Percentiles rank a stretch among this genome's conserved stretches.
Conservation (phyloP, 2,329 filamentous ascomycete genomes). For the Clonostachys byssicola region DNA sequence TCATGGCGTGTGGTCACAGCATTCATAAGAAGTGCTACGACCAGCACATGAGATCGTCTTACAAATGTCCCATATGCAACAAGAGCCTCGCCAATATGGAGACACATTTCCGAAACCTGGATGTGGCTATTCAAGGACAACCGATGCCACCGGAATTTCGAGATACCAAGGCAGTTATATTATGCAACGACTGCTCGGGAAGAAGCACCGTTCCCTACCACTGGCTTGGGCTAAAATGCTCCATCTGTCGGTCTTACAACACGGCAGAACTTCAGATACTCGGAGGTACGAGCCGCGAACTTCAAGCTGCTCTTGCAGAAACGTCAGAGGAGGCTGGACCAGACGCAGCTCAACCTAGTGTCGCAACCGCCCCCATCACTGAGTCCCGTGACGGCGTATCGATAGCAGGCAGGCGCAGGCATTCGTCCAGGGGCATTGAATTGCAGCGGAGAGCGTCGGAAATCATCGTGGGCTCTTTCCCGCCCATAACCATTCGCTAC, state of each 20-base stretch:
- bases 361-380: background rate
- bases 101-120: slow-evolving; percentile 84
- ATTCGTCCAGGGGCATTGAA: slow-evolving; percentile 31
- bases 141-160: slow-evolving; percentile 87
- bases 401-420: slow-evolving; percentile 22
- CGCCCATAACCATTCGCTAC: slow-evolving; percentile 22
- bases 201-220: slow-evolving; percentile 86
- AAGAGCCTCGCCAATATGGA: slow-evolving; percentile 99
- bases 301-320: slow-evolving; percentile 16
- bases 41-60: slow-evolving; percentile 82
- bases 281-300: slow-evolving; percentile 28
- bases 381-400: background rate
- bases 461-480: slow-evolving; percentile 38
- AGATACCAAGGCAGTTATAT: slow-evolving; percentile 75
- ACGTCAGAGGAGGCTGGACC: slow-evolving; percentile 4
- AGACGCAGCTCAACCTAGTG: background rate
- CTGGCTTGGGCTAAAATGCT: slow-evolving; percentile 91
- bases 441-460: slow-evolving; percentile 25
- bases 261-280: slow-evolving; percentile 62
- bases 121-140: slow-evolving; percentile 80
- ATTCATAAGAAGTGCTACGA: slow-evolving; percentile 90
- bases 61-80: slow-evolving; percentile 95
- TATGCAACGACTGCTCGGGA: slow-evolving; percentile 92
- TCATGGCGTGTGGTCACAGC: slow-evolving; percentile 93
- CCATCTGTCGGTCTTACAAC: slow-evolving; percentile 66